Percentiles rank a stretch among this genome's conserved stretches.
These are phyloP conservation scores for Tetratostichococcus sp. DNA, from an alignment of 139 green algal species.

Conservation along the genomic window DNA sequence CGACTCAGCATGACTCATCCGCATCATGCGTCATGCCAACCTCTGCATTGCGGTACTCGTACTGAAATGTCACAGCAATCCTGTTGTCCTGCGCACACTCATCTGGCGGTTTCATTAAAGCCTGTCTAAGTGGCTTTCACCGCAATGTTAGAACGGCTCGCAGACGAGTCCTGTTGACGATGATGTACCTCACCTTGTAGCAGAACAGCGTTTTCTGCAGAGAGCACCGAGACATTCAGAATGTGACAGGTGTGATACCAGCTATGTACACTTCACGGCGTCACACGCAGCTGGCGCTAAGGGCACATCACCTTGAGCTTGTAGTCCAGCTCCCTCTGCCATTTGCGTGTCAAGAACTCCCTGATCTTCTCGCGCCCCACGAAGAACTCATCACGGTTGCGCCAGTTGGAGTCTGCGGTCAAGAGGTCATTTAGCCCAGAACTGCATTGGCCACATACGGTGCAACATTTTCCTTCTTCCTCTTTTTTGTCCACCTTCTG, in stretches of 20 bases:
- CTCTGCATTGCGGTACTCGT: conserved; percentile 50
- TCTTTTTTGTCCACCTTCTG: conserved; percentile 3
- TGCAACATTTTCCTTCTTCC: neutral
- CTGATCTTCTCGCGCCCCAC: conserved; percentile 40
- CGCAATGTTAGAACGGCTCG: too few relatives aligned
- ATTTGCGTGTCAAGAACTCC: conserved; percentile 52
- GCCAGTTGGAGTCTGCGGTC: conserved; percentile 51
- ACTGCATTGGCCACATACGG: neutral
- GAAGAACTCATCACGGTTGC: conserved; percentile 55
- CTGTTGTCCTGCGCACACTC: conserved; percentile 23
- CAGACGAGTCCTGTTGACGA: neutral
- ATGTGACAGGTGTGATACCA: too few relatives aligned
- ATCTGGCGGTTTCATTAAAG: too few relatives aligned
- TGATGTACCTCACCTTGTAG: conserved; percentile 10
- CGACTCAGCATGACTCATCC: too few relatives aligned
- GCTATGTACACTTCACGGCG: too few relatives aligned
- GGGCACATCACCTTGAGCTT: conserved; percentile 23
- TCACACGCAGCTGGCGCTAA: too few relatives aligned
- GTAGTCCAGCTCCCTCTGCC: conserved; percentile 58
- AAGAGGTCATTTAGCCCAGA: neutral
- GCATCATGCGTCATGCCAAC: too few relatives aligned
- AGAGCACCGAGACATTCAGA: too few relatives aligned
- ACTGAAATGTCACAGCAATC: conserved; percentile 57
- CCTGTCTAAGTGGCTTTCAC: too few relatives aligned
- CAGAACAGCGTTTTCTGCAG: conserved; percentile 49